These are phyloP conservation scores for Moricandia moricandioides DNA, from an alignment of 345 rosid genomes.

Conservation along the genomic window DNA sequence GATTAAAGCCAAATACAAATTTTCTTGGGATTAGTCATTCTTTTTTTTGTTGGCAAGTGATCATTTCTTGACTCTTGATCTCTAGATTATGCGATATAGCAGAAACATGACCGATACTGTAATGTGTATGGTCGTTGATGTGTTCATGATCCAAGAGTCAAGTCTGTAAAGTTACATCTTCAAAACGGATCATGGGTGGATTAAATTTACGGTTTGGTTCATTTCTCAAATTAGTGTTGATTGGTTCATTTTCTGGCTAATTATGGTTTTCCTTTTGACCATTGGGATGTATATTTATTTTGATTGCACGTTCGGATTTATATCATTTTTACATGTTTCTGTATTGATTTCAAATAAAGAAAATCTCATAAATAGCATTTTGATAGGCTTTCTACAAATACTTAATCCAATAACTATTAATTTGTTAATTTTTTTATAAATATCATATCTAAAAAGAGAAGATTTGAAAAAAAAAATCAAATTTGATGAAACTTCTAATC, in stretches of 20 bases:
- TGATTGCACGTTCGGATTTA: background rate
- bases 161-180: constrained; percentile 22
- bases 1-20: constrained; percentile 34
- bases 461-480: too few species aligned
- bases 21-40: constrained; percentile 18
- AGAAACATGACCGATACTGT: background rate
- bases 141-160: constrained; percentile 16
- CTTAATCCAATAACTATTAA: too few species aligned
- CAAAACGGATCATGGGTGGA: background rate
- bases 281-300: background rate
- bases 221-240: background rate
- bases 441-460: too few species aligned
- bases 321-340: background rate
- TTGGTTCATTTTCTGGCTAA: background rate
- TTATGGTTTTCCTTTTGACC: background rate
- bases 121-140: constrained; percentile 20
- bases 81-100: constrained; percentile 23
- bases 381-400: too few species aligned
- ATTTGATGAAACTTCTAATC: too few species aligned
- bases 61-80: constrained; percentile 15
- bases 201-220: background rate
- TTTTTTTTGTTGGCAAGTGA: constrained; percentile 21
- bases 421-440: too few species aligned
- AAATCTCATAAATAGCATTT: too few species aligned
- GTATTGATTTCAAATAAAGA: background rate